Conservation (phyloP, 768 basidiomycete species). For the Psilocybe subaeruginosa region DNA sequence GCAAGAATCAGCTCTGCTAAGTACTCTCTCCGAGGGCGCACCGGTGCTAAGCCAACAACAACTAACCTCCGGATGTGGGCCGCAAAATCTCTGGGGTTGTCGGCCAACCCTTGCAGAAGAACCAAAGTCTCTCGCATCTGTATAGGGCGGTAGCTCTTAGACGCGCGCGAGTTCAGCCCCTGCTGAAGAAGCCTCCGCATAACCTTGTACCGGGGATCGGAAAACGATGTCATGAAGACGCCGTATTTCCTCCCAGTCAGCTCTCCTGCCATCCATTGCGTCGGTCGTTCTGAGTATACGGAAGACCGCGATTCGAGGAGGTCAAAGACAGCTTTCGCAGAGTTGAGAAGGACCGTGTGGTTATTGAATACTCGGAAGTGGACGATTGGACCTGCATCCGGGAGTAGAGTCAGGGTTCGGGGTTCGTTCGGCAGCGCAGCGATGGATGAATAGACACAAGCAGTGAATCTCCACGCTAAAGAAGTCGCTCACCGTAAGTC, state of each 20-base stretch:
- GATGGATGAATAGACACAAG: not conserved
- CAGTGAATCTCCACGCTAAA: no score
- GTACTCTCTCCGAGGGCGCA: not conserved
- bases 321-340: conserved; percentile 41
- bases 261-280: conserved; percentile 31
- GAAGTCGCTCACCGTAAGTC: conserved; percentile 17
- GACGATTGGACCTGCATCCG: conserved; percentile 39
- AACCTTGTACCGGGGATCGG: conserved; percentile 35
- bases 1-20: not conserved
- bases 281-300: conserved; percentile 54
- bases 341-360: conserved; percentile 50
- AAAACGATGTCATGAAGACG: conserved; percentile 34
- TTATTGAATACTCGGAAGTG: conserved; percentile 39
- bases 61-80: conserved; percentile 33
- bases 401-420: not conserved
- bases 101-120: conserved; percentile 31
- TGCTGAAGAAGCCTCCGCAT: conserved; percentile 40
- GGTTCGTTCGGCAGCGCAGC: not conserved
- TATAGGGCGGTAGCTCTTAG: conserved; percentile 32
- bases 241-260: conserved; percentile 31
- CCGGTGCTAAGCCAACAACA: not conserved
- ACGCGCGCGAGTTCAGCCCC: conserved; percentile 37
- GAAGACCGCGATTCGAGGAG: conserved; percentile 49
- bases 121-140: conserved; percentile 31
- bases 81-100: conserved; percentile 30